These are phyloP conservation scores for Fusarium napiforme DNA, from an alignment of 2,329 filamentous ascomycete genomes.

Conservation along the genomic window DNA sequence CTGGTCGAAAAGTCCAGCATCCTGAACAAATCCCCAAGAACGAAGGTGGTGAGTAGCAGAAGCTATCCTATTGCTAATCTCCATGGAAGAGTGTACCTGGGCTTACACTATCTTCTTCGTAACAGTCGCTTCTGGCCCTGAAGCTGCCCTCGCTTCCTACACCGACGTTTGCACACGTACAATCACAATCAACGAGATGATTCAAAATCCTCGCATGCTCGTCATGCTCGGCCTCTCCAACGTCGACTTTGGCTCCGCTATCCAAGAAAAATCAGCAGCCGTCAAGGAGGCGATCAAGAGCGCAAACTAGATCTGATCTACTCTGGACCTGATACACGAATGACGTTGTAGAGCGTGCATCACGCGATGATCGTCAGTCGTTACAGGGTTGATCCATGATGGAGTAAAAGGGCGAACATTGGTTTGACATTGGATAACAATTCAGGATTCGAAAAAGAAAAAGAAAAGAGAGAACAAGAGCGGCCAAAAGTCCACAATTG, in stretches of 20 bases:
- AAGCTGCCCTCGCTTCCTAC: conserved; percentile 43
- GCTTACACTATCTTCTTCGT: not conserved
- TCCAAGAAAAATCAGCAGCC: conserved; percentile 44
- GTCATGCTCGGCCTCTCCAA: conserved; percentile 48
- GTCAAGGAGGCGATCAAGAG: conserved; percentile 37
- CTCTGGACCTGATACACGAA: conserved; percentile 1
- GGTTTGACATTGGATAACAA: not conserved
- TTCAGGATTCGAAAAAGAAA: not conserved
- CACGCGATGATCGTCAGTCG: conserved; percentile 7
- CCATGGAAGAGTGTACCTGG: not conserved
- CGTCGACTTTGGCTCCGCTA: conserved; percentile 45
- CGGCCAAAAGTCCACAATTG: not conserved
- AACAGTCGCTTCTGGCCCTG: conserved; percentile 33
- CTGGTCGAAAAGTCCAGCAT: conserved; percentile 47
- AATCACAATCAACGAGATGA: conserved; percentile 48
- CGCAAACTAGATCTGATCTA: not conserved
- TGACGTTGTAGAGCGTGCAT: conserved; percentile 26
- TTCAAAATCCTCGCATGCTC: conserved; percentile 46
- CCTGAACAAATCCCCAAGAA: conserved; percentile 51
- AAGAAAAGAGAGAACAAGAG: not conserved
- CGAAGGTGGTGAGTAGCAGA: conserved; percentile 43
- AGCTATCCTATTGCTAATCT: not conserved
- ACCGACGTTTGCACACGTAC: conserved; percentile 48
- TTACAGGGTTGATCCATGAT: conserved; percentile 4
- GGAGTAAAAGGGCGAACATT: conserved; percentile 2